phyloP scores from a whole-genome alignment of 306 rosid species.

The Vachellia pachyceras region DNA sequence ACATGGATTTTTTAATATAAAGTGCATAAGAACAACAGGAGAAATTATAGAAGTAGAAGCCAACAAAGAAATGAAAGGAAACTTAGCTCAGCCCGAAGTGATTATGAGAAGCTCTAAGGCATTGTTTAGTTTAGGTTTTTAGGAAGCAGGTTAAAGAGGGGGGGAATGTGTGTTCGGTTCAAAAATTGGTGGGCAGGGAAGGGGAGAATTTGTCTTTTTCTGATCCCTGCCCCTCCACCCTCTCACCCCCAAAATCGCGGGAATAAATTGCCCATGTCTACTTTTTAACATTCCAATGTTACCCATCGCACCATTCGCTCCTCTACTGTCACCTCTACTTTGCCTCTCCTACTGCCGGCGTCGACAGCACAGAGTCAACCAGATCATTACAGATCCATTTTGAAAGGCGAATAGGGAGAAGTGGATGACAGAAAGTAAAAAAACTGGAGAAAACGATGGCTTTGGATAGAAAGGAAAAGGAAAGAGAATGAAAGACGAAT shows the following conservation, averaged over 20 bases:
- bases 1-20: constrained; percentile 11
- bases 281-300: no score
- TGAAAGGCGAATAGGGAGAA: neutral
- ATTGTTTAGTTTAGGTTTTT: no score
- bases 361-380: neutral
- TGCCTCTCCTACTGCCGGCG: no score
- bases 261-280: no score
- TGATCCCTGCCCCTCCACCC: no score
- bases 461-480: constrained; percentile 2
- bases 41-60: constrained; percentile 20
- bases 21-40: constrained; percentile 23
- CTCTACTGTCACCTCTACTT: no score
- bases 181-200: no score
- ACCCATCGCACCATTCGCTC: no score
- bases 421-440: neutral
- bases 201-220: no score
- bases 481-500: neutral
- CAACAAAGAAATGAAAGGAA: constrained; percentile 13
- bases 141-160: no score
- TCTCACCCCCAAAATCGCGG: no score
- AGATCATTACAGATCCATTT: neutral
- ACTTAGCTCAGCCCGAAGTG: constrained; percentile 13
- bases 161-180: no score
- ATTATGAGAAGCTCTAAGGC: neutral
- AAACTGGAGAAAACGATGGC: neutral